Evolutionary conservation across 202 grass and related monocot genomes (phyloP).

Genomic region (Zoysia matrella): DNA sequence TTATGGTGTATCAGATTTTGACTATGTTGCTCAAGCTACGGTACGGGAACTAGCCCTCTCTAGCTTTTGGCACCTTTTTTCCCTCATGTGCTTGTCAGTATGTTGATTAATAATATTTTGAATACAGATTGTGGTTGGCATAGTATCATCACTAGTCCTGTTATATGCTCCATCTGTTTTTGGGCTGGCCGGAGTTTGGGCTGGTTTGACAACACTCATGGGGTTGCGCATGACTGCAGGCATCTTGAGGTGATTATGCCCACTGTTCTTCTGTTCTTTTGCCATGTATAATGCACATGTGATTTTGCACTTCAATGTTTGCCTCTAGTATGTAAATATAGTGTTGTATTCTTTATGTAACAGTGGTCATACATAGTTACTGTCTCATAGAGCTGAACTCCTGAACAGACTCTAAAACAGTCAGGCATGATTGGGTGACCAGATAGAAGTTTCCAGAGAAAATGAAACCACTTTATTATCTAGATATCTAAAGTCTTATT

Average conservation of each 20-base stretch:
- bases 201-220: slow-evolving; percentile 93
- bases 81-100: slow-evolving; percentile 2
- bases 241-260: slow-evolving; percentile 66
- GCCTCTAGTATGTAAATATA: slow-evolving; percentile 27
- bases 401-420: not conserved
- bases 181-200: slow-evolving; percentile 91
- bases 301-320: slow-evolving; percentile 4
- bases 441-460: not conserved
- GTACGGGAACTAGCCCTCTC: slow-evolving; percentile 46
- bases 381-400: not conserved
- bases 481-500: not conserved
- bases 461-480: not conserved
- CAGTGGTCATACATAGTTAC: not conserved
- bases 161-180: slow-evolving; percentile 73
- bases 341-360: slow-evolving; percentile 3
- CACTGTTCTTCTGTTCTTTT: slow-evolving; percentile 30
- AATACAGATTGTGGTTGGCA: slow-evolving; percentile 75
- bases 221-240: slow-evolving; percentile 74
- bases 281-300: slow-evolving; percentile 20
- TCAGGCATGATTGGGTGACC: not conserved
- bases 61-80: slow-evolving; percentile 25
- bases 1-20: slow-evolving; percentile 94
- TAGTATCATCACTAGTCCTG: slow-evolving; percentile 79
- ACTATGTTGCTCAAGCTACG: slow-evolving; percentile 79
- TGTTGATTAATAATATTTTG: slow-evolving; percentile 37